phyloP scores from a whole-genome alignment of 805 yeast genomes.

The Candida ponderosae region DNA sequence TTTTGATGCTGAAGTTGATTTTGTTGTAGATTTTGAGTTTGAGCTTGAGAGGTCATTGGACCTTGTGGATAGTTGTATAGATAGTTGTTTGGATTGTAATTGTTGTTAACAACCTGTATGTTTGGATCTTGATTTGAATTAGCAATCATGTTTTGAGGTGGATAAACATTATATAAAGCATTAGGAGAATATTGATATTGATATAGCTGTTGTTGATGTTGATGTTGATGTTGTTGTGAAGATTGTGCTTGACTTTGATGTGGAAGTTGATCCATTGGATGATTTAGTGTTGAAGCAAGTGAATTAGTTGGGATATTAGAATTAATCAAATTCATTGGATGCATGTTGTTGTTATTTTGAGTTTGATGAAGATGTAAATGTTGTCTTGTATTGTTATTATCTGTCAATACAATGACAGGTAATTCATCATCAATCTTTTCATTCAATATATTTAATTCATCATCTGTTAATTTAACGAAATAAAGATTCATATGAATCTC shows the following conservation, averaged over 20 bases:
- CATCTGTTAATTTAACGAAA: slow-evolving; percentile 1
- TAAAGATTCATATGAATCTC: slow-evolving; percentile 6
- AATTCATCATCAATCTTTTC: slow-evolving; percentile 10
- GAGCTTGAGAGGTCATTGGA: background rate
- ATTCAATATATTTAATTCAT: slow-evolving; percentile 8
- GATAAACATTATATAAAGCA: too few relatives aligned
- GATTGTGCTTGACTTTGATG: too few relatives aligned
- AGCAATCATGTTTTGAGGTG: too few relatives aligned
- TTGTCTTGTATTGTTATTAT: background rate
- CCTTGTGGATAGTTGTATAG: background rate
- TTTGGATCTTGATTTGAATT: too few relatives aligned
- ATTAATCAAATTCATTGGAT: too few relatives aligned
- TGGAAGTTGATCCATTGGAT: background rate
- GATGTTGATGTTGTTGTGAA: background rate
- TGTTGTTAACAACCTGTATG: background rate
- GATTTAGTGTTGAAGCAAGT: too few relatives aligned
- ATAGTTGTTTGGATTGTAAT: background rate
- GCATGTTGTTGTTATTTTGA: background rate
- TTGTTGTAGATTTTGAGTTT: background rate
- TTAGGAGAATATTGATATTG: background rate
- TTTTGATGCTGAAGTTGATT: background rate
- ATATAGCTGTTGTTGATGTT: background rate
- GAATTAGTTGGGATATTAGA: background rate
- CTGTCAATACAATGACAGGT: slow-evolving; percentile 7
- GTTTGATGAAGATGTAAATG: too few relatives aligned